Evolutionary conservation across 2,329 filamentous ascomycete genomes (phyloP), one percentile per base, ranked within the genome.

Genomic region (Aspergillus brunneoviolaceus): DNA sequence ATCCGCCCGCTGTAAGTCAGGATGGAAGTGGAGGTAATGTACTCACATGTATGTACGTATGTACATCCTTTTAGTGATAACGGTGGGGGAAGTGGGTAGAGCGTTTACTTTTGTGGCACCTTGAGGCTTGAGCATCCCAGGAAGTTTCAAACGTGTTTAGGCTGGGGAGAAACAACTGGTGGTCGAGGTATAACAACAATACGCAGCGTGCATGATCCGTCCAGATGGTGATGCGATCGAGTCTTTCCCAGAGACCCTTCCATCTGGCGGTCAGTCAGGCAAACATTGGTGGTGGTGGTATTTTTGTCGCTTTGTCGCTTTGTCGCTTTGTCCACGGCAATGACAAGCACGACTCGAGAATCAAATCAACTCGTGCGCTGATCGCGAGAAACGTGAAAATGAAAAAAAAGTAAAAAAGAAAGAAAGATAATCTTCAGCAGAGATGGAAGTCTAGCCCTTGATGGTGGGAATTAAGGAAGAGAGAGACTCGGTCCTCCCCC

Each of bases 291-390:
- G 51, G n/a, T 25, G 10, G 16, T 29, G 25, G 51, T 59, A 59
- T 48, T 55, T 59, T 55, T 16, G 39, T 45, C 39, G 27, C 27
- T 29, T 29, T 29, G 27, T 29, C 7, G 27, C 27, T 29, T 29
- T 29, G 27, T 9, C n/a, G 39, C 39, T 19, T 19, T 45, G n/a
- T 45, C 39, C 39, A 45, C 14, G 19, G 49, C 49, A 47, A 53
- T 16, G 29, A 57, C 49, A 51, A 53, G 49, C 47, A 19, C 31
- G 51, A 51, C 50, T 55, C 47, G 39, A 21, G 11, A 52, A 56
- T 63, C 47, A 27, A 27, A 56, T 61, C 49, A 27, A 33, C 60
- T 62, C 53, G 60, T 62, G 57, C 49, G 31, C 21, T 33, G 55
- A 60, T 51, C 48, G 35, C 47, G n/a, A 58, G 33, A 55, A 50